Conservation (phyloP, 805 yeast genomes). For the Pichia eremophila region DNA sequence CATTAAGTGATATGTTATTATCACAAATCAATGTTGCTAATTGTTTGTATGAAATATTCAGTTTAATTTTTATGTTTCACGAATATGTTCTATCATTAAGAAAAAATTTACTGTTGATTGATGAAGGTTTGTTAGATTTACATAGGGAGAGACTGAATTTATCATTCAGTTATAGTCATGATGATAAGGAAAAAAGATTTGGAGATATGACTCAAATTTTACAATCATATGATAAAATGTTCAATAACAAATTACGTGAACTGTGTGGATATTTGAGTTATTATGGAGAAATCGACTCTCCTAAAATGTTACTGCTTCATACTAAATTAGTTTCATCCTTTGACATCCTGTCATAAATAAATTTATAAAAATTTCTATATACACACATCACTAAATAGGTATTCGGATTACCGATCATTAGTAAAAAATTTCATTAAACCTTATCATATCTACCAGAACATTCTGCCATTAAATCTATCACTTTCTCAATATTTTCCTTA, state of each 20-base stretch:
- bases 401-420: too few species aligned
- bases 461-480: slow-evolving; percentile 66
- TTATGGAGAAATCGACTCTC: slow-evolving; percentile 42
- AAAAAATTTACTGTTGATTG: slow-evolving; percentile 42
- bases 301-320: slow-evolving; percentile 33
- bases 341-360: background rate
- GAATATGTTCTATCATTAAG: slow-evolving; percentile 43
- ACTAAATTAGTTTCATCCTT: slow-evolving; percentile 31
- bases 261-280: slow-evolving; percentile 36
- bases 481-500: slow-evolving; percentile 61
- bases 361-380: background rate
- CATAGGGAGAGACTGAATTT: slow-evolving; percentile 27
- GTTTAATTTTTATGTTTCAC: slow-evolving; percentile 38
- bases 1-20: slow-evolving; percentile 56
- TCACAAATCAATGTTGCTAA: slow-evolving; percentile 48
- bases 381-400: too few species aligned
- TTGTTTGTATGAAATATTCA: slow-evolving; percentile 35
- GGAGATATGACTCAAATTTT: slow-evolving; percentile 33
- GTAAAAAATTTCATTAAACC: background rate
- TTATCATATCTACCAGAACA: slow-evolving; percentile 26
- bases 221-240: slow-evolving; percentile 34
- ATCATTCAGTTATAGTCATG: slow-evolving; percentile 30
- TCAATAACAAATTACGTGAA: slow-evolving; percentile 35
- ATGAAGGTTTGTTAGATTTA: slow-evolving; percentile 35
- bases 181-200: slow-evolving; percentile 31